Conservation (phyloP, 2,329 filamentous ascomycete species). For the Alternaria triticimaculans region DNA sequence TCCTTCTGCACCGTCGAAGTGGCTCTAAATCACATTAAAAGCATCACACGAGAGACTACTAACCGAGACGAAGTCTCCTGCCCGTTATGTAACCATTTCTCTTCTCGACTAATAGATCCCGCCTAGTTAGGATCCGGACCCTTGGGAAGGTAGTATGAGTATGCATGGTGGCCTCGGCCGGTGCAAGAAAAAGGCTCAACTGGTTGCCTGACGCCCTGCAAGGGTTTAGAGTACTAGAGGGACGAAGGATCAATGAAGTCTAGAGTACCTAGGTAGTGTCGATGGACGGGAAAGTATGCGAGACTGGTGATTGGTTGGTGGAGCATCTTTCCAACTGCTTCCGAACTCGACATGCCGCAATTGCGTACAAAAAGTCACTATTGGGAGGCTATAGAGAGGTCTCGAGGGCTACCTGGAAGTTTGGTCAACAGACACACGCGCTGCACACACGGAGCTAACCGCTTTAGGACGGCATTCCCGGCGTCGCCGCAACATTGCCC, state of each 20-base stretch:
- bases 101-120: no score
- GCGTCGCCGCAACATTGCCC: slow-evolving; percentile 20
- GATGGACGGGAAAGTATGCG: not conserved
- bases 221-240: not conserved
- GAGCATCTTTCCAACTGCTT: not conserved
- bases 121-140: no score
- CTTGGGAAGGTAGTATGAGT: no score
- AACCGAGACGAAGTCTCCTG: no score
- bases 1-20: no score
- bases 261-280: not conserved
- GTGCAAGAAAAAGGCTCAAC: no score
- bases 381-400: not conserved
- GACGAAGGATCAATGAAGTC: not conserved
- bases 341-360: not conserved
- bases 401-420: not conserved
- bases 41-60: no score
- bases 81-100: no score
- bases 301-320: not conserved
- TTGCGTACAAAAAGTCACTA: not conserved
- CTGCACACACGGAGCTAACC: not conserved
- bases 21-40: no score
- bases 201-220: no score
- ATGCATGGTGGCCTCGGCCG: no score
- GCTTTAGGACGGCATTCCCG: slow-evolving; percentile 22
- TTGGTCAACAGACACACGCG: not conserved